A percentile compares a stretch with the other conserved stretches of the same genome.
These are phyloP conservation scores for Buxus sempervirens DNA, from an alignment of 164 flowering plant species.

Conservation along the genomic window DNA sequence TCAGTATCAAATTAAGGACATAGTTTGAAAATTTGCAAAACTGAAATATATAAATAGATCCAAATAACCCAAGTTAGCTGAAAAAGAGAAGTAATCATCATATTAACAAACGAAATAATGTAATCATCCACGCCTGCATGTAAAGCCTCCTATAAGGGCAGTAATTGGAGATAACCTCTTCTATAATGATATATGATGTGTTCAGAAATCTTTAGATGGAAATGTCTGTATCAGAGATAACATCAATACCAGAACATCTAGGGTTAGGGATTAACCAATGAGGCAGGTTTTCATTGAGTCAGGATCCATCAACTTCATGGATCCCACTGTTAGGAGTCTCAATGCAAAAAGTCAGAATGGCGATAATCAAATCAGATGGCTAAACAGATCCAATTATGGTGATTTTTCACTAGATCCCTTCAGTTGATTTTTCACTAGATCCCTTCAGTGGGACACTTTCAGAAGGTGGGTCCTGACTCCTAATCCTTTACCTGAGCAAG, in stretches of 20 bases:
- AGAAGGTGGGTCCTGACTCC: too few relatives aligned
- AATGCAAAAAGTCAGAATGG: too few relatives aligned
- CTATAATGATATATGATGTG: neutral
- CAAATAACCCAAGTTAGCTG: neutral
- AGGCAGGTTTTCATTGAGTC: too few relatives aligned
- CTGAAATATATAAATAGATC: neutral
- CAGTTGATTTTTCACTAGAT: too few relatives aligned
- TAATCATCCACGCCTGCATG: neutral
- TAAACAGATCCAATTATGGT: too few relatives aligned
- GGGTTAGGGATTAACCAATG: too few relatives aligned
- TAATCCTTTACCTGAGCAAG: too few relatives aligned
- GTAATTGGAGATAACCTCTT: neutral
- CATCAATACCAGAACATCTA: neutral
- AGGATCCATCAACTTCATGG: too few relatives aligned
- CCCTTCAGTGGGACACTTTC: too few relatives aligned
- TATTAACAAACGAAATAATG: neutral
- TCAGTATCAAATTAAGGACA: neutral
- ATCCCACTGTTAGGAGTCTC: too few relatives aligned
- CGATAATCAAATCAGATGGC: too few relatives aligned
- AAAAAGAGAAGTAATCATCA: neutral
- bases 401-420: too few relatives aligned
- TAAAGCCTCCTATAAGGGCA: neutral
- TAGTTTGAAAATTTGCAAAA: neutral
- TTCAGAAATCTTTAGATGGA: neutral
- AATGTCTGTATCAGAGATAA: neutral